Conservation (phyloP, 2,329 filamentous ascomycete genomes). For the Talaromyces verruculosus region DNA sequence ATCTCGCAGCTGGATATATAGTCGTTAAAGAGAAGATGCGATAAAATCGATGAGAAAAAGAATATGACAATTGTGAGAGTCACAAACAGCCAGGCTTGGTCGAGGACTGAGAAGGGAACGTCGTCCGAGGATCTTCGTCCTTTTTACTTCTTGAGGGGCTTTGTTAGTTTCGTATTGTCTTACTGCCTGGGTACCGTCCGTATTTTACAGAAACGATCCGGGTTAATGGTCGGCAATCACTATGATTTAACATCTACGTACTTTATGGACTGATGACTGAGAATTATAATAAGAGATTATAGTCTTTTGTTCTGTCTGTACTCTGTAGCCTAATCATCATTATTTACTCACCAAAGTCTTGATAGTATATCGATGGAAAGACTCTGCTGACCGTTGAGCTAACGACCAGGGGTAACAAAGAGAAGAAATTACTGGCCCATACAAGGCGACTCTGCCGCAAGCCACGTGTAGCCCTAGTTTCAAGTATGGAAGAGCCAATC, state of each 20-base stretch:
- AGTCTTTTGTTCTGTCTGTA: background rate
- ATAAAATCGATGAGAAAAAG: background rate
- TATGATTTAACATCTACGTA: background rate
- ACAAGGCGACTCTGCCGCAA: slow-evolving; percentile 8
- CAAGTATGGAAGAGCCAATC: background rate
- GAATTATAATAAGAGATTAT: background rate
- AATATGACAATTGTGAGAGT: background rate
- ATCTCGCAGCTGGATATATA: background rate
- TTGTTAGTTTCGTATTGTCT: slow-evolving; percentile 8
- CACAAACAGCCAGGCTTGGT: background rate
- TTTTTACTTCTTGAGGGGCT: slow-evolving; percentile 8
- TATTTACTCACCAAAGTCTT: background rate
- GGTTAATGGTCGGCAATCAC: background rate
- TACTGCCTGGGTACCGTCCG: background rate
- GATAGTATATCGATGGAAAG: background rate
- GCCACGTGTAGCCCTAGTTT: slow-evolving; percentile 11
- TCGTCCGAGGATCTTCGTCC: slow-evolving; percentile 3
- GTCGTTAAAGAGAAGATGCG: background rate
- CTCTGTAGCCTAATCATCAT: background rate
- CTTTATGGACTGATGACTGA: background rate
- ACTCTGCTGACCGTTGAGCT: background rate
- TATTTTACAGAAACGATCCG: background rate
- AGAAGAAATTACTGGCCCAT: background rate
- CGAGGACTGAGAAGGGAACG: background rate
- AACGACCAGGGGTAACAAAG: background rate